Percentiles rank a stretch among this genome's conserved stretches.
Conservation (phyloP, 1,284 basidiomycete species). For the Veloboletus limbatus region DNA sequence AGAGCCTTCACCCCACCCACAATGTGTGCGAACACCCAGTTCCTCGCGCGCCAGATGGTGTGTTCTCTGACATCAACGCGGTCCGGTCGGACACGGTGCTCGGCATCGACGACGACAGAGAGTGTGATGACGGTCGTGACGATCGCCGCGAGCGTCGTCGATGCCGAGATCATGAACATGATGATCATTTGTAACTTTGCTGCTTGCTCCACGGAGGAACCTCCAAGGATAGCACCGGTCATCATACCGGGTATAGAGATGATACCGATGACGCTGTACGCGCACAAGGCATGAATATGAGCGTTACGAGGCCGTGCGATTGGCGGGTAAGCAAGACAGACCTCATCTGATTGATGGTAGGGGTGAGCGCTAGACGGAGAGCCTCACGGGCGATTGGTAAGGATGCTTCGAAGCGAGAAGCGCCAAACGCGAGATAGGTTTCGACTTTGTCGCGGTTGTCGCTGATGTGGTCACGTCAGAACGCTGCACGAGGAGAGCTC, state of each 20-base stretch:
- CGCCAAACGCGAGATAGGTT: conserved; percentile 80
- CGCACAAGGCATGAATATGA: neutral
- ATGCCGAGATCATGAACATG: conserved; percentile 87
- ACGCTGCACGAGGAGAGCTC: neutral
- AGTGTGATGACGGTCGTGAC: conserved; percentile 60
- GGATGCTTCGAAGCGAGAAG: conserved; percentile 76
- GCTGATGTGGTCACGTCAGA: conserved; percentile 36
- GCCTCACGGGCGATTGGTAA: conserved; percentile 74
- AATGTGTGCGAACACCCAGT: conserved; percentile 26
- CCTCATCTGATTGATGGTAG: conserved; percentile 85
- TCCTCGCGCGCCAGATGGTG: conserved; percentile 44
- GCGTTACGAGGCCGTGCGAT: too few species aligned
- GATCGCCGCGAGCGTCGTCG: conserved; percentile 67
- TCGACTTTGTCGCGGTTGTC: conserved; percentile 84
- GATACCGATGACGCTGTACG: conserved; percentile 69
- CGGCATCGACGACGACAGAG: conserved; percentile 59
- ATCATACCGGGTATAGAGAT: conserved; percentile 79
- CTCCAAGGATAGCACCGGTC: conserved; percentile 86
- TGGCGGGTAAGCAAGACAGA: conserved; percentile 34
- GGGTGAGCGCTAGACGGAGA: conserved; percentile 74
- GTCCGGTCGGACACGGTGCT: conserved; percentile 71
- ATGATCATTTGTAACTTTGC: conserved; percentile 86
- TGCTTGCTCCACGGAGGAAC: conserved; percentile 79
- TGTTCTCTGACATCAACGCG: conserved; percentile 55
- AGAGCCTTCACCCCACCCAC: conserved; percentile 9